Conservation (phyloP, 2,329 filamentous ascomycete species). For the Purpureocillium lavendulum region DNA sequence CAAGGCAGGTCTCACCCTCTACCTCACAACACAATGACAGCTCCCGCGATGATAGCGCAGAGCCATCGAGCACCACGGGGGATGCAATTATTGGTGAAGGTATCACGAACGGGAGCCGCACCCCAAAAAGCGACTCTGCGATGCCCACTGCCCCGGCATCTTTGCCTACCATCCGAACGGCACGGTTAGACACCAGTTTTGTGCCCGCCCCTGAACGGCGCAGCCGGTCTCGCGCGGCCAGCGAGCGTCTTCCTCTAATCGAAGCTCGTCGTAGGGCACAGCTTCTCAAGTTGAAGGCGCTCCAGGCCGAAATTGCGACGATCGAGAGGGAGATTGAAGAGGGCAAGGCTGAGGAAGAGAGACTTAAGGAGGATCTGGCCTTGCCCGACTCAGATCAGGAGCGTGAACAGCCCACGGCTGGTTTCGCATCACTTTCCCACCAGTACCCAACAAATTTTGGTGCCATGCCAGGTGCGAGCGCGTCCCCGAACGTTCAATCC, state of each 20-base stretch:
- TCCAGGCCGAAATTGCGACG: constrained; percentile 37
- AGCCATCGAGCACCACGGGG: constrained; percentile 4
- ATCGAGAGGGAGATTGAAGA: constrained; percentile 39
- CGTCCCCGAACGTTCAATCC: no score
- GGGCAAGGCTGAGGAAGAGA: constrained; percentile 24
- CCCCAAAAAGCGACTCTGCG: not conserved
- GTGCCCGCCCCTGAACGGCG: constrained; percentile 8
- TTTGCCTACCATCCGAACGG: not conserved
- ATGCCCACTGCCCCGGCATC: not conserved
- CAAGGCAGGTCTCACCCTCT: constrained; percentile 21
- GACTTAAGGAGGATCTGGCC: constrained; percentile 18
- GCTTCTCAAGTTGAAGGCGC: constrained; percentile 34
- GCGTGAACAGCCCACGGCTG: not conserved
- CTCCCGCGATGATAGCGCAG: constrained; percentile 17
- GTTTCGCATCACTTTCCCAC: no score
- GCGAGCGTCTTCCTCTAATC: constrained; percentile 26
- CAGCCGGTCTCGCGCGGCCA: constrained; percentile 23
- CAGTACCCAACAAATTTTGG: no score
- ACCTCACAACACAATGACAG: constrained; percentile 14
- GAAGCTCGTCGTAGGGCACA: constrained; percentile 28
- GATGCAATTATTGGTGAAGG: not conserved
- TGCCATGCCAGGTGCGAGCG: no score
- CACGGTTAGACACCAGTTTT: no score
- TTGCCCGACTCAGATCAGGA: constrained; percentile 11
- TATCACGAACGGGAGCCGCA: not conserved